phyloP scores from a whole-genome alignment of 2,329 filamentous ascomycete species.

The Fusarium bulbicola region DNA sequence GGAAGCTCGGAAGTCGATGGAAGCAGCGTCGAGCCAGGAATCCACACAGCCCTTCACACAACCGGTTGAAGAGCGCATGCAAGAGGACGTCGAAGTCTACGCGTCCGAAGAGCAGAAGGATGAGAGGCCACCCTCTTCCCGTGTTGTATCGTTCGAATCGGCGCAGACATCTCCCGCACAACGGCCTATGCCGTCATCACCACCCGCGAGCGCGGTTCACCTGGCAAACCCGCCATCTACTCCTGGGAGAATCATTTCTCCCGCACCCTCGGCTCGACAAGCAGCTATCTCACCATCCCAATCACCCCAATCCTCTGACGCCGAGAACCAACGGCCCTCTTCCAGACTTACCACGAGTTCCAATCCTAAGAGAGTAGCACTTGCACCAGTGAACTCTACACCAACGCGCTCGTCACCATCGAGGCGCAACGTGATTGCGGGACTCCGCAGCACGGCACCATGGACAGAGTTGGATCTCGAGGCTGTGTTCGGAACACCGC shows the following conservation, averaged over 20 bases:
- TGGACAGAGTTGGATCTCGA: slow-evolving; percentile 86
- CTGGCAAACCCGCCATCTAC: slow-evolving; percentile 52
- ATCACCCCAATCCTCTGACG: slow-evolving; percentile 80
- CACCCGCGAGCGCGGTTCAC: slow-evolving; percentile 24
- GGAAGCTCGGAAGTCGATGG: slow-evolving; percentile 37
- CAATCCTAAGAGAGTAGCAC: slow-evolving; percentile 56
- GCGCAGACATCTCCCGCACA: slow-evolving; percentile 21
- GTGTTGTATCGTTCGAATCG: slow-evolving; percentile 34
- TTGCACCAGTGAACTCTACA: slow-evolving; percentile 58
- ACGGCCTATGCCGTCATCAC: slow-evolving; percentile 28
- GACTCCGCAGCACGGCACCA: slow-evolving; percentile 64
- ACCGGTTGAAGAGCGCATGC: slow-evolving; percentile 25
- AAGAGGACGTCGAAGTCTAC: slow-evolving; percentile 27
- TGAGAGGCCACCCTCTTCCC: slow-evolving; percentile 12
- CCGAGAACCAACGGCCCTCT: slow-evolving; percentile 81
- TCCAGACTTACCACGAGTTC: slow-evolving; percentile 63
- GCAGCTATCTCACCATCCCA: slow-evolving; percentile 68
- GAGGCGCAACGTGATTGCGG: slow-evolving; percentile 65
- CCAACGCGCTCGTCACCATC: slow-evolving; percentile 66
- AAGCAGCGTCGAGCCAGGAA: slow-evolving; percentile 27
- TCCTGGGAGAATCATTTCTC: slow-evolving; percentile 53
- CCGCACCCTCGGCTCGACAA: slow-evolving; percentile 61
- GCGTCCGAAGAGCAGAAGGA: slow-evolving; percentile 21
- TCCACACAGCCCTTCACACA: slow-evolving; percentile 21
- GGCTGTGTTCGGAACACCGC: slow-evolving; percentile 65